Base-by-base conservation (phyloP, 495 filamentous ascomycete species). In the Chaetomium cochliodes region DNA sequence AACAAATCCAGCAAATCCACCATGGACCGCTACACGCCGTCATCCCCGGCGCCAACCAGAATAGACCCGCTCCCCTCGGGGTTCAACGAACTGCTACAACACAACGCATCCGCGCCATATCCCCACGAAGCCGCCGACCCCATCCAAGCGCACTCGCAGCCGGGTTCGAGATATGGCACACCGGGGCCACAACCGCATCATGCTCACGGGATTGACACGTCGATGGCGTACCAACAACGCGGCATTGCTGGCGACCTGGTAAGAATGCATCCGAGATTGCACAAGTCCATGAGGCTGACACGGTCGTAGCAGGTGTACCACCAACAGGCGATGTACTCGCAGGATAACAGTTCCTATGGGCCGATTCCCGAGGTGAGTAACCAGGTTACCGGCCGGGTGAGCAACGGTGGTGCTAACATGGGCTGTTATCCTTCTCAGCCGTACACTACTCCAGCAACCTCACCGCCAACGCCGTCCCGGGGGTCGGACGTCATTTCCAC, bases 391-490 rank as follows among this genome's bases (percentile, higher is more conserved):
- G 9, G 30, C 25, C 15, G 16, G 18, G 25, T 46, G 8, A 5
- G 41, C 41, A 46, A 46, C 37, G 47, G 18, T 16, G 28, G 58
- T 22, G 28, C 54, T 59, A 46, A 60, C 56, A 15, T 22, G 23
- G 28, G 26, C n/a, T 30, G 9, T 26, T 37, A 46, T 46, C 57
- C 23, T 33, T 59, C 67, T 15, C 73, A 78, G 63, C 74, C 76
- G 54, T 84, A 83, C 72, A 81, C 73, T 69, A 83, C 79, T 64
- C 84, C 79, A 8, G 80, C 77, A 60, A 83, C 73, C 56, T 84
- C 79, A 53, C 81, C 81, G 5, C 81, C 78, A 18, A 82, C 76
- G 37, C 81, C 81, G 6, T 68, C 75, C 28, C 75, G 74, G 13
- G 67, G 51, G 18, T 70, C 69, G 18, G 79, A 80, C 39, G 60